phyloP scores from a whole-genome alignment of 139 green algal species.

The Coccomyxa sp. region DNA sequence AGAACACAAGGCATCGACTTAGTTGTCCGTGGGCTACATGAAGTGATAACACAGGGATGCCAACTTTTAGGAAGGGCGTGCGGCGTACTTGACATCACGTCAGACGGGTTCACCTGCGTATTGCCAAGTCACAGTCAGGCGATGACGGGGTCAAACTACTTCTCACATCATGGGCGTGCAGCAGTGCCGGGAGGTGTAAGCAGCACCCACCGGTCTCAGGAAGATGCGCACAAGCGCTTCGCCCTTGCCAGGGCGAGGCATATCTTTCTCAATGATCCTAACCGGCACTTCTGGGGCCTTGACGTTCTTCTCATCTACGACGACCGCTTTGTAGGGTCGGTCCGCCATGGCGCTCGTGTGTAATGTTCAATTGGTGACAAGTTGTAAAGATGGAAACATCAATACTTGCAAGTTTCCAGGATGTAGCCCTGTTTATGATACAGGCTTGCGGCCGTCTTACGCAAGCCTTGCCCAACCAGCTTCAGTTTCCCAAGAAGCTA shows the following conservation, averaged over 20 bases:
- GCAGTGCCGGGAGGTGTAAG: not conserved
- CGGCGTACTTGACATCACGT: not conserved
- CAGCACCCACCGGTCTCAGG: conserved; percentile 17
- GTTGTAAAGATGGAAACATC: not conserved
- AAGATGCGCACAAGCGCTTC: conserved; percentile 20
- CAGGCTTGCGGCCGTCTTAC: not conserved
- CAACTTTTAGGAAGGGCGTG: not conserved
- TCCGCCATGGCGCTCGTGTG: not conserved
- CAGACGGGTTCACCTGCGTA: conserved; percentile 30
- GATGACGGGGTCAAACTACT: not conserved
- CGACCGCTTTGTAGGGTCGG: not conserved
- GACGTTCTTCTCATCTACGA: not conserved
- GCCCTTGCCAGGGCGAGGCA: not conserved
- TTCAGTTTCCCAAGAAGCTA: too few species aligned
- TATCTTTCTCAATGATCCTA: not conserved
- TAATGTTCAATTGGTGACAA: not conserved
- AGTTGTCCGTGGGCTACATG: conserved; percentile 2
- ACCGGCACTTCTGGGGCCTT: not conserved
- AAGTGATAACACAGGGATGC: not conserved
- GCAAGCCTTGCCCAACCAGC: not conserved
- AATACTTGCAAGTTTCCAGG: not conserved
- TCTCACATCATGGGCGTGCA: not conserved
- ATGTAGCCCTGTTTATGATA: not conserved
- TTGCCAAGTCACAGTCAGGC: not conserved
- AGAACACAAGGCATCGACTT: conserved; percentile 8